Base-by-base conservation (phyloP, 2,329 filamentous ascomycete species). In the Clarireedia monteithiana region DNA sequence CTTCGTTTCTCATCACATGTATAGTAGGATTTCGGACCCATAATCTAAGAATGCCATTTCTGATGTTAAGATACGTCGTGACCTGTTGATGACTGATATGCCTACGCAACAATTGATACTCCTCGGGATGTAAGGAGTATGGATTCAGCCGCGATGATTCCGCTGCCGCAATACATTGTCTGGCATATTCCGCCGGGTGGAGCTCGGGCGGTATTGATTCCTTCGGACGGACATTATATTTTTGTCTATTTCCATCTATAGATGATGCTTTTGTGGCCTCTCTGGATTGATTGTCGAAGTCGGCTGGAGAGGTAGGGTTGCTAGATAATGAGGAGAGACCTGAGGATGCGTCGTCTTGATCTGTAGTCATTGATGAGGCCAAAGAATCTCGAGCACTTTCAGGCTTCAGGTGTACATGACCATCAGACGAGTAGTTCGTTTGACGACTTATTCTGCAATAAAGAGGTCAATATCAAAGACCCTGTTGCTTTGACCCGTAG, bases 41-140 rank as follows among this genome's bases (percentile, higher is more conserved):
- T 42, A 97, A 73, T 55, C 94, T 82, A 53, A 99, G 75, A 58
- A 99, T 96, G 15, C 90, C 89, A 70, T 99, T 99, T 64, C 94
- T 83, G 60, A 99, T 94, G 69, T 97, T 97, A 53, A 99, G 77
- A 72, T 99, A 99, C 12, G 90, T 89, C 2, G 92, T 96, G 62
- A 96, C 90, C 71, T 99, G 94, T 34, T 86, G 79, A 65, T 89
- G 85, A 67, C 87, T 95, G 63, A 99, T 83, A 65, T 95, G 85
- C 59, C 88, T 79, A 59, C 89, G 83, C 42, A 99, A 74, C 58
- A 96, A 77, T 58, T 80, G 75, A 68, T 96, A 91, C 71, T 99
- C 94, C 60, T 89, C 85, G 26, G 82, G 79, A 70, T 97, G 91
- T 40, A 99, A 74, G 10, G 88, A 85, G 71, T 94, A 97, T 0